Evolutionary conservation across 176 grass and related monocot genomes (phyloP), one percentile per base, ranked within the genome.

Genomic region (Pharus latifolius): DNA sequence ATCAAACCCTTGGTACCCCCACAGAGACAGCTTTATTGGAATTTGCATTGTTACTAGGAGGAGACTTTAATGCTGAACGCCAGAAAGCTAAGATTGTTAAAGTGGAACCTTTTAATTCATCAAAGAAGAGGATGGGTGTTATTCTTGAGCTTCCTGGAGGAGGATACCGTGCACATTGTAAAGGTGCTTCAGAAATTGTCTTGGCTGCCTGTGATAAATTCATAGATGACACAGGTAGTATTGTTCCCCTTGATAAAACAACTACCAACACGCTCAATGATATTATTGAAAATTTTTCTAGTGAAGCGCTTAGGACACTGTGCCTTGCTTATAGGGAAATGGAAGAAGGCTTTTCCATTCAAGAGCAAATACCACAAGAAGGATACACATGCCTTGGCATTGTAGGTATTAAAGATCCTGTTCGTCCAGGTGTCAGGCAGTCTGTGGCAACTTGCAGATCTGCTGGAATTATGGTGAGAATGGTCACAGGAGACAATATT

Each of bases 401-500:
- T 65, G 78, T 87, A 16, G 84, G 84, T 19, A 87, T 86, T n/a
- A 86, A 86, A 62, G 83, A 86, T 69, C 84, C 78, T 16, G 78
- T 81, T 11, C 70, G 78, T 3, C 78, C 78, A 15, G 78, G 84
- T 23, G 84, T 87, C 10, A 87, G 74, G 48, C 77, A 87, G 38
- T 87, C 84, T 3, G 84, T 87, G 14, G 84, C 78, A 52, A 77
- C 52, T 56, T 87, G 84, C 38, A 72, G 49, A 8, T 65, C 84
- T 34, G 77, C 84, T 70, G 84, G 84, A 43, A 77, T 87, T 65
- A 80, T 47, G 26, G 84, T 87, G 64, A 81, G 84, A 76, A 87
- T 87, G 84, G 65, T 87, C 17, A 87, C 77, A 20, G 84, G 84
- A 48, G 84, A 87, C 47, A 87, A 87, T 46, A 87, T 87, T 53